Evolutionary conservation across 1,139 yeast genomes (phyloP).

Genomic region (Yamadazyma aaseri): DNA sequence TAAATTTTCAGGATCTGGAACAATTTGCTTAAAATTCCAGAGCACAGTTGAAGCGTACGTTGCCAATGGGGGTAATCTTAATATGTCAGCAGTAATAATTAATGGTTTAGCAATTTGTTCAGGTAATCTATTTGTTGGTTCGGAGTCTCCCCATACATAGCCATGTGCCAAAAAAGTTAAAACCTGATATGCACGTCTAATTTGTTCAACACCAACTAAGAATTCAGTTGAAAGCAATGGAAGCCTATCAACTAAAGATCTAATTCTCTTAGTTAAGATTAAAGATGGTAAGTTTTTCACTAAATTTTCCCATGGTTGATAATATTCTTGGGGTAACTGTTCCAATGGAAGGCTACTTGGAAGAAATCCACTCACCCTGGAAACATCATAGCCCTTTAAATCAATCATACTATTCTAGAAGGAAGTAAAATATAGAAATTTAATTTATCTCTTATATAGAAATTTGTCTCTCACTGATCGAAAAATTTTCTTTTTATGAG

Average conservation of each 20-base stretch:
- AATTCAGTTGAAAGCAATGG: conserved; percentile 50
- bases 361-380: conserved; percentile 70
- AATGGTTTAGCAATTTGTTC: conserved; percentile 69
- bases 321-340: conserved; percentile 59
- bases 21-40: conserved; percentile 77
- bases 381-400: conserved; percentile 66
- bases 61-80: conserved; percentile 81
- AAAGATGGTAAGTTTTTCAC: conserved; percentile 70
- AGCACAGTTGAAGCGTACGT: conserved; percentile 85
- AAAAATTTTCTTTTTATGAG: conserved; percentile 2
- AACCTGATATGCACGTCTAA: conserved; percentile 77
- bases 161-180: conserved; percentile 83
- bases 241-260: conserved; percentile 58
- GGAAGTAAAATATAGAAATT: background rate
- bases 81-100: conserved; percentile 51
- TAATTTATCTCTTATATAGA: too few relatives aligned
- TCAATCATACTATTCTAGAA: conserved; percentile 15
- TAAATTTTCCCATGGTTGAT: conserved; percentile 74
- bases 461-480: background rate
- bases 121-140: conserved; percentile 69
- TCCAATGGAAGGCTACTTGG: conserved; percentile 67
- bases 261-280: conserved; percentile 60
- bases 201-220: conserved; percentile 47
- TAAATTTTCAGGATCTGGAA: conserved; percentile 44
- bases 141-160: conserved; percentile 80